Percentiles rank a stretch among this genome's conserved stretches.
phyloP scores from a whole-genome alignment of 2,329 filamentous ascomycete genomes.

The Ophioceras dolichostomum region DNA sequence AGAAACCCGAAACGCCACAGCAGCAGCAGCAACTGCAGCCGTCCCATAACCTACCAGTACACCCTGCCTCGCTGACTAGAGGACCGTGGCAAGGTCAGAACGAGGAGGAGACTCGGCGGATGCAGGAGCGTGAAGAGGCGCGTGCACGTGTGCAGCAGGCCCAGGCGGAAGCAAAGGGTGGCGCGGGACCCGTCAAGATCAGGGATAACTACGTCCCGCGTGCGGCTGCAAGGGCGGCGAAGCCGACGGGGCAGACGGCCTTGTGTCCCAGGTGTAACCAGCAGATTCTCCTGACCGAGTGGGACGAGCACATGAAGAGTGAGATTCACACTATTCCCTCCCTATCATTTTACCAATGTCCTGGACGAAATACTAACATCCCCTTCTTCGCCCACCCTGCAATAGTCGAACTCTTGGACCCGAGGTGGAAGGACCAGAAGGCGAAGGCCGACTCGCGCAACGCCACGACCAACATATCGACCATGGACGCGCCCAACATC shows the following conservation, averaged over 20 bases:
- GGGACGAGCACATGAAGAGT: constrained; percentile 88
- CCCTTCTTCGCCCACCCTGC: background rate
- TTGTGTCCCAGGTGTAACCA: constrained; percentile 91
- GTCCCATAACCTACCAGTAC: constrained; percentile 29
- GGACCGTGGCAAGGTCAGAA: constrained; percentile 23
- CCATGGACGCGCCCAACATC: constrained; percentile 81
- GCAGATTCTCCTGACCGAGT: constrained; percentile 73
- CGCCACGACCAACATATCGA: constrained; percentile 75
- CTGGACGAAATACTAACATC: background rate
- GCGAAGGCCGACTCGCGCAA: constrained; percentile 78
- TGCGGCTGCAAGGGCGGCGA: constrained; percentile 47
- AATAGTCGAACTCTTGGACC: constrained; percentile 79
- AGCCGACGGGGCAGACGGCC: constrained; percentile 55
- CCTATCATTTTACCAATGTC: no score
- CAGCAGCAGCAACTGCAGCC: constrained; percentile 17
- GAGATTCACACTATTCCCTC: constrained; percentile 14
- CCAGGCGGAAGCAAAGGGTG: constrained; percentile 63
- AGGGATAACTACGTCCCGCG: constrained; percentile 86
- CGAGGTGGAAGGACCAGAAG: constrained; percentile 91
- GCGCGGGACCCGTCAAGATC: constrained; percentile 69
- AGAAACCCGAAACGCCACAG: constrained; percentile 14
- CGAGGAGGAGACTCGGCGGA: constrained; percentile 50
- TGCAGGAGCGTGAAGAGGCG: constrained; percentile 49
- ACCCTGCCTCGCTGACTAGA: constrained; percentile 24
- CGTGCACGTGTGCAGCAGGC: constrained; percentile 59